phyloP scores from a whole-genome alignment of 306 rosid species.

The Coriaria nepalensis region DNA sequence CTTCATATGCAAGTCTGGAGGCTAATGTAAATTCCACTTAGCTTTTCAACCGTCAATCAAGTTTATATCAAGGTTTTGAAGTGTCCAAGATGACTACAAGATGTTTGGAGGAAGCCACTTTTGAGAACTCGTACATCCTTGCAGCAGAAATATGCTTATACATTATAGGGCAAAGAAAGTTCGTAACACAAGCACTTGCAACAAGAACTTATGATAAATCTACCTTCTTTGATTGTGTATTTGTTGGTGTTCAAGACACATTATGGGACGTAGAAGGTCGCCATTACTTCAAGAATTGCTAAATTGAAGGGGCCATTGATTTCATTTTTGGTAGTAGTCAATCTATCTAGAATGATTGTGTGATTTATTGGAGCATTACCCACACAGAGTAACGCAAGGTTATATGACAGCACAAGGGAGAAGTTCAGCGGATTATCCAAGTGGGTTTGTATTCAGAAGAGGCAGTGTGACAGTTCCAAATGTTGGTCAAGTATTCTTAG shows the following conservation, averaged over 20 bases:
- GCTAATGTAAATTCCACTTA: too few relatives aligned
- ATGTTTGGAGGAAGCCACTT: too few relatives aligned
- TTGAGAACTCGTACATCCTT: slow-evolving; percentile 15
- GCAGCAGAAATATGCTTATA: background rate
- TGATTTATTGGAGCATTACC: slow-evolving; percentile 9
- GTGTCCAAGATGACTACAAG: too few relatives aligned
- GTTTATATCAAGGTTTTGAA: too few relatives aligned
- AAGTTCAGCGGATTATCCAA: background rate
- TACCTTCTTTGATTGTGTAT: slow-evolving; percentile 24
- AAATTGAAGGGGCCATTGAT: slow-evolving; percentile 30
- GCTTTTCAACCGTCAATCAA: too few relatives aligned
- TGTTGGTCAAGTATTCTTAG: slow-evolving; percentile 10
- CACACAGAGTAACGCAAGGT: slow-evolving; percentile 1
- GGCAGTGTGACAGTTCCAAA: slow-evolving; percentile 19
- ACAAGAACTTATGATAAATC: slow-evolving; percentile 35
- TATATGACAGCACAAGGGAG: slow-evolving; percentile 31
- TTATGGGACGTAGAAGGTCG: slow-evolving; percentile 33
- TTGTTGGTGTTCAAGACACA: slow-evolving; percentile 32
- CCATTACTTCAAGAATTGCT: slow-evolving; percentile 25
- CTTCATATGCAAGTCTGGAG: too few relatives aligned
- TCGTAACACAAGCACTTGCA: slow-evolving; percentile 17
- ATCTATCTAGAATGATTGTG: slow-evolving; percentile 18
- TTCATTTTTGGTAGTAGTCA: slow-evolving; percentile 36
- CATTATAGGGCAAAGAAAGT: background rate
- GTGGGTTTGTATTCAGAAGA: slow-evolving; percentile 30